Evolutionary conservation across 1,284 basidiomycete genomes (phyloP).

Genomic region (Prillingera fragicola): DNA sequence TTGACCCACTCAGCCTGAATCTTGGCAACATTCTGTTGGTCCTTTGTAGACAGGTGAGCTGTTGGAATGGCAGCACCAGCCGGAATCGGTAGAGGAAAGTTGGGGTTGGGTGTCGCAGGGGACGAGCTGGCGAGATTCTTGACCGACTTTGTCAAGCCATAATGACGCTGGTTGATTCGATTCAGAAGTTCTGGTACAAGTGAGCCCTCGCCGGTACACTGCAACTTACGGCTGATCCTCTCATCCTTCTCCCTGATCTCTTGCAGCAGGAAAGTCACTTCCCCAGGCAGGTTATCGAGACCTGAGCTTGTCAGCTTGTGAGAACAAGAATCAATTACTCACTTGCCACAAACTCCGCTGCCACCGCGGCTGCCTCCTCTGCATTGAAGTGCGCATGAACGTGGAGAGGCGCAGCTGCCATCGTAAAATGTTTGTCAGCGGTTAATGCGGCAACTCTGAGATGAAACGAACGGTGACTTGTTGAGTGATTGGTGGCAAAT

Average conservation of each 20-base stretch:
- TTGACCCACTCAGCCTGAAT: slow-evolving; percentile 45
- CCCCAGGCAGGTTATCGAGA: slow-evolving; percentile 68
- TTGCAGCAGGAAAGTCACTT: slow-evolving; percentile 63
- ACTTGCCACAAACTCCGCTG: slow-evolving; percentile 66
- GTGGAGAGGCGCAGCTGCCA: slow-evolving; percentile 19
- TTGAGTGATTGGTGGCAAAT: slow-evolving; percentile 7
- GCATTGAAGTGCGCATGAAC: slow-evolving; percentile 46
- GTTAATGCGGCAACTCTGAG: not conserved
- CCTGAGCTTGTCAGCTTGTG: slow-evolving; percentile 47
- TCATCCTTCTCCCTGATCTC: slow-evolving; percentile 58
- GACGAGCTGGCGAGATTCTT: slow-evolving; percentile 16
- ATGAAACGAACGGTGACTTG: not conserved
- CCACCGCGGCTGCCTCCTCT: slow-evolving; percentile 65
- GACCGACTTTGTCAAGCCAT: slow-evolving; percentile 33
- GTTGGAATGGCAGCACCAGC: slow-evolving; percentile 29
- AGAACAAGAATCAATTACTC: slow-evolving; percentile 33
- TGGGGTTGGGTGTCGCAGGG: slow-evolving; percentile 12
- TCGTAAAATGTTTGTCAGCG: not conserved
- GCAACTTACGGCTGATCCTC: slow-evolving; percentile 36
- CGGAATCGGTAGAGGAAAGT: slow-evolving; percentile 30
- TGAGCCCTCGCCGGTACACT: not conserved
- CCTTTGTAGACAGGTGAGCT: slow-evolving; percentile 38
- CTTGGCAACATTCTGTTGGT: slow-evolving; percentile 40
- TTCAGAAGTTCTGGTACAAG: slow-evolving; percentile 29
- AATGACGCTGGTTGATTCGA: slow-evolving; percentile 39